Evolutionary conservation across 805 yeast genomes (phyloP).

Genomic region (Candida michaelii): DNA sequence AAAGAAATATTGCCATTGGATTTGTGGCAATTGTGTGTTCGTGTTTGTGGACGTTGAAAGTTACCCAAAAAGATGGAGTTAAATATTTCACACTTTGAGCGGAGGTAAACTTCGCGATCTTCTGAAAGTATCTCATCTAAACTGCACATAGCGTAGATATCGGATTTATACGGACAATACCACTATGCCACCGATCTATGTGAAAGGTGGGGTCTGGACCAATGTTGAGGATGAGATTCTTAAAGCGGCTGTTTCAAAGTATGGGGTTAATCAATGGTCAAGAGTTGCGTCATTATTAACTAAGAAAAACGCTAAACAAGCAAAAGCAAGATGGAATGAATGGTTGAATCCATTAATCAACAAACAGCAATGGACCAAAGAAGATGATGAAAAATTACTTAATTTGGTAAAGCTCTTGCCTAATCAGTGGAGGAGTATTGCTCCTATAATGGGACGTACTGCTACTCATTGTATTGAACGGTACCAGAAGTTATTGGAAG

Average conservation of each 20-base stretch:
- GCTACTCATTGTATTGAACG: slow-evolving; percentile 85
- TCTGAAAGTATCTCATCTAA: slow-evolving; percentile 6
- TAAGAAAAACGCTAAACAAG: slow-evolving; percentile 86
- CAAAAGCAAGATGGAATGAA: slow-evolving; percentile 90
- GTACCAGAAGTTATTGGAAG: slow-evolving; percentile 67
- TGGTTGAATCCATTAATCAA: slow-evolving; percentile 75
- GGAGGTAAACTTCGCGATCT: slow-evolving; percentile 5
- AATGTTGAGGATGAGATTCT: slow-evolving; percentile 81
- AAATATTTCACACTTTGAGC: slow-evolving; percentile 1
- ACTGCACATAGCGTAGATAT: too few relatives aligned
- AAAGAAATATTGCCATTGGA: slow-evolving; percentile 23
- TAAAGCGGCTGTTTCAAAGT: slow-evolving; percentile 87
- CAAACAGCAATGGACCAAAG: slow-evolving; percentile 65
- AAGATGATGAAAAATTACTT: slow-evolving; percentile 73
- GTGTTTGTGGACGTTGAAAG: too few relatives aligned
- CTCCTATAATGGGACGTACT: slow-evolving; percentile 76
- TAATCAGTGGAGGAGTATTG: slow-evolving; percentile 94
- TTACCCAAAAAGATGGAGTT: background rate
- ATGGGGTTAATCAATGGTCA: slow-evolving; percentile 94
- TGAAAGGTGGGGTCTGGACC: slow-evolving; percentile 91
- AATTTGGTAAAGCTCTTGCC: slow-evolving; percentile 71
- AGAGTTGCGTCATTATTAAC: slow-evolving; percentile 84
- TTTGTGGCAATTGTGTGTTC: background rate
- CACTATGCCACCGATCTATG: slow-evolving; percentile 57
- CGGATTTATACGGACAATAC: background rate